Evolutionary conservation across 345 rosid species (phyloP), one percentile per base, ranked within the genome.

Genomic region (Populus simonii): DNA sequence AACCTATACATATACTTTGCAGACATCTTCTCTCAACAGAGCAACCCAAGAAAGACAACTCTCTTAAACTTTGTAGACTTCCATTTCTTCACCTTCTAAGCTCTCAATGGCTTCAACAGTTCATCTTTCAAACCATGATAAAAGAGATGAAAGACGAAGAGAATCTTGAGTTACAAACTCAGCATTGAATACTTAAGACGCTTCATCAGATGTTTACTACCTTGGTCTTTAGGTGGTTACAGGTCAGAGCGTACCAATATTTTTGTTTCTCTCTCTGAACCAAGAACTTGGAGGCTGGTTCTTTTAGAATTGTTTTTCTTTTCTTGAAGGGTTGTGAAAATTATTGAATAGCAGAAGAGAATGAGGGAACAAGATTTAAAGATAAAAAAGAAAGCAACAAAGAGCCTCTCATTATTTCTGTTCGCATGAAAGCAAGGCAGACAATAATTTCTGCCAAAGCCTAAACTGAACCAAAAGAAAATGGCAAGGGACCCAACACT

Each of bases 1-100:
- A 89, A 76, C 72, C 88, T 81, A 84, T 87, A 79, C 35, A 90
- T 68, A 73, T 86, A 83, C 82, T 92, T 92, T 0, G 94, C 85
- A 76, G 97, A 86, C 98, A 94, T 93, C 59, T 82, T 83, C 43
- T 70, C 67, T 31, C 68, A 74, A 62, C 76, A 72, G 31, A 62
- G 62, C 38, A 22, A 51, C 66, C 6, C 53, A 36, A 70, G 17
- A 7, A 51, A 27, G 22, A 70, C 27, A 27, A 25, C 23, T 38
- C 49, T 57, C n/a, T 68, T 2, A 20, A 62, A 68, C 68, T 35
- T 76, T 13, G 66, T 57, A 35, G 45, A 59, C 76, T 55, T 29
- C 31, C 31, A 71, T 11, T 49, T 77, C 74, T 36, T 22, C 27
- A 15, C 8, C 53, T 16, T 7, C 31, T 15, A 6, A 25, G 67